phyloP scores from a whole-genome alignment of 768 basidiomycete species.

The Xerocomellus amylosporus region DNA sequence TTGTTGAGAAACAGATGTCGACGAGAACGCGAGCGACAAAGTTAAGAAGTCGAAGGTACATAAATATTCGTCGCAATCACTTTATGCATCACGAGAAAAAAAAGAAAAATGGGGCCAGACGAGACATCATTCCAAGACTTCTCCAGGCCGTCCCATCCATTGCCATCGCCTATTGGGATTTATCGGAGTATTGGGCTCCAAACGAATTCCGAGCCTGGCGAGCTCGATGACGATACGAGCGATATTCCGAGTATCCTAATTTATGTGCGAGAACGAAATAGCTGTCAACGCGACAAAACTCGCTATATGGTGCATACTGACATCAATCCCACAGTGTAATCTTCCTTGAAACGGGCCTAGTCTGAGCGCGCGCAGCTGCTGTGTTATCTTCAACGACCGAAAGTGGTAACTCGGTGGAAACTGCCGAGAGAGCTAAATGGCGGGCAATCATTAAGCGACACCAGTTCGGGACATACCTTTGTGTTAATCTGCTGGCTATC shows the following conservation, averaged over 20 bases:
- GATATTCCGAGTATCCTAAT: slow-evolving; percentile 86
- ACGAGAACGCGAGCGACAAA: neutral
- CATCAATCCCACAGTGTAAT: slow-evolving; percentile 87
- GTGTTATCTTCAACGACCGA: slow-evolving; percentile 58
- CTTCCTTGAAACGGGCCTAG: slow-evolving; percentile 78
- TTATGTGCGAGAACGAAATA: slow-evolving; percentile 3
- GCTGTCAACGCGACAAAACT: slow-evolving; percentile 1
- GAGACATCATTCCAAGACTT: slow-evolving; percentile 51
- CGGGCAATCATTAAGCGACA: neutral
- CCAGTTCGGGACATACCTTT: slow-evolving; percentile 14
- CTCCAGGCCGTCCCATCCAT: slow-evolving; percentile 83
- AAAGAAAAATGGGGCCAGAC: slow-evolving; percentile 13
- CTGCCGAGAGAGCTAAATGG: slow-evolving; percentile 11
- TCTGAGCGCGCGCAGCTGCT: slow-evolving; percentile 71
- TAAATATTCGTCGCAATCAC: slow-evolving; percentile 1
- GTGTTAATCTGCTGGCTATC: slow-evolving; percentile 8
- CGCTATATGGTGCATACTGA: slow-evolving; percentile 42
- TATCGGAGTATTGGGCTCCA: slow-evolving; percentile 74
- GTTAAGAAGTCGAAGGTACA: neutral
- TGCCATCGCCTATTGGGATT: slow-evolving; percentile 66
- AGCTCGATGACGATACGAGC: slow-evolving; percentile 78
- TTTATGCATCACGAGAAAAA: slow-evolving; percentile 9
- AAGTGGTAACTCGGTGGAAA: slow-evolving; percentile 14
- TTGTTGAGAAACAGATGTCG: neutral
- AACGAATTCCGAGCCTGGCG: slow-evolving; percentile 59